These are phyloP conservation scores for Apiotrichum gracile DNA, from an alignment of 1,284 basidiomycete genomes.

Conservation along the genomic window DNA sequence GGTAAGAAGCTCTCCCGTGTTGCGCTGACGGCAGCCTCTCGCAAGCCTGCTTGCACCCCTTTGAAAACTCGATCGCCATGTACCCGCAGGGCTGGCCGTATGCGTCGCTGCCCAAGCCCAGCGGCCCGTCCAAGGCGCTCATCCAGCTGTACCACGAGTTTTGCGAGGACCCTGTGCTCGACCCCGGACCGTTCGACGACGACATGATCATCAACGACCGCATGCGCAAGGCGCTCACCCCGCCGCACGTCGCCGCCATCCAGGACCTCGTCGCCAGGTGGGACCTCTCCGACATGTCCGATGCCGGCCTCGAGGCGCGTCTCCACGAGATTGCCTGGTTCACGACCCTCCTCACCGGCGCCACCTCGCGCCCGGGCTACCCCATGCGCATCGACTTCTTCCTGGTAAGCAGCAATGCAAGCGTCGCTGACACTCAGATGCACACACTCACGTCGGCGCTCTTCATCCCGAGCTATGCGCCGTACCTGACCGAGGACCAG, in stretches of 20 bases:
- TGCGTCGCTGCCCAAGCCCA: not conserved
- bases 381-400: slow-evolving; percentile 62
- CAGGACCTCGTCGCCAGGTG: slow-evolving; percentile 53
- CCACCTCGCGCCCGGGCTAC: slow-evolving; percentile 52
- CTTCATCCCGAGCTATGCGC: slow-evolving; percentile 55
- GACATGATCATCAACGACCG: slow-evolving; percentile 51
- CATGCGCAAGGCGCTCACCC: slow-evolving; percentile 45
- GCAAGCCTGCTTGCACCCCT: slow-evolving; percentile 52
- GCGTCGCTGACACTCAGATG: slow-evolving; percentile 47
- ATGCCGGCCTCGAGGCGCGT: slow-evolving; percentile 47
- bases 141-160: slow-evolving; percentile 32
- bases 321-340: slow-evolving; percentile 56
- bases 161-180: slow-evolving; percentile 29
- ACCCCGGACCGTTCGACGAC: slow-evolving; percentile 56
- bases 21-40: slow-evolving; percentile 48
- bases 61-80: slow-evolving; percentile 14
- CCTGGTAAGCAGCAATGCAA: slow-evolving; percentile 41
- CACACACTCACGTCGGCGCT: slow-evolving; percentile 60
- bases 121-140: slow-evolving; percentile 2
- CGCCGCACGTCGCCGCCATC: slow-evolving; percentile 52
- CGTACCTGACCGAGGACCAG: slow-evolving; percentile 24
- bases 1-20: slow-evolving; percentile 32
- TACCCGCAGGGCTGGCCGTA: slow-evolving; percentile 26
- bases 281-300: slow-evolving; percentile 47
- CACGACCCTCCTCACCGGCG: slow-evolving; percentile 54